Base-by-base conservation (phyloP, 169 alveolate genomes). In the Babesia microti region DNA sequence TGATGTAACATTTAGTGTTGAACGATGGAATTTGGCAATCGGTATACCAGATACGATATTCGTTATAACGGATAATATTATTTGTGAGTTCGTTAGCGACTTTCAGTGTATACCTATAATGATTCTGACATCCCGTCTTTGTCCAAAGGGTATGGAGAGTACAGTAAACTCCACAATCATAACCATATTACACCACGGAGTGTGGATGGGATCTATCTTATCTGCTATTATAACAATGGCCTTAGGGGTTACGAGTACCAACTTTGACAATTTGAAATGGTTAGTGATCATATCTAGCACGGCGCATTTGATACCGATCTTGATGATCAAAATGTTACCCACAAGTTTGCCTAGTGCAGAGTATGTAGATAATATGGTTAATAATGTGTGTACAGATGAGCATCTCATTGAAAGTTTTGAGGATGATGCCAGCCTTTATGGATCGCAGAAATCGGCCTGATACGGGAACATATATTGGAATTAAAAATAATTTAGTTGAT, bases 61-160 rank as follows among this genome's bases (percentile, higher is more conserved):
- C 41, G 85, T 79, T 27, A 83, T 81, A 19, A 81, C 89, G n/a
- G 89, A 81, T 44, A 79, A 82, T 7, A 67, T 81, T 2, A 59
- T 81, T 39, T 40, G 78, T 44, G 85, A 81, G 63, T 81, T 81
- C 42, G 72, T 78, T 4, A 84, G 83, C 1, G 89, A 81, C 35
- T 70, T 81, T 40, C 81, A 81, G 40, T 67, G 87, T 23, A 59
- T 81, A 68, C 93, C 93, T 7, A 75, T 86, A 52, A 46, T 76
- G 45, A 84, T 82, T 50, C 48, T 78, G 60, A 85, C 89, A 11
- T 79, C 88, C 33, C 53, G 84, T 18, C 56, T 79, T 28, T 78
- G 88, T 68, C 93, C 93, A n/a, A 68, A 74, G 50, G 90, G 87
- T 6, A 68, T 78, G 34, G 93, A 81, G 78, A 81, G 89, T 5